Conservation (phyloP, 495 filamentous ascomycete genomes). For the Pseudomonodictys pantanalensis region DNA sequence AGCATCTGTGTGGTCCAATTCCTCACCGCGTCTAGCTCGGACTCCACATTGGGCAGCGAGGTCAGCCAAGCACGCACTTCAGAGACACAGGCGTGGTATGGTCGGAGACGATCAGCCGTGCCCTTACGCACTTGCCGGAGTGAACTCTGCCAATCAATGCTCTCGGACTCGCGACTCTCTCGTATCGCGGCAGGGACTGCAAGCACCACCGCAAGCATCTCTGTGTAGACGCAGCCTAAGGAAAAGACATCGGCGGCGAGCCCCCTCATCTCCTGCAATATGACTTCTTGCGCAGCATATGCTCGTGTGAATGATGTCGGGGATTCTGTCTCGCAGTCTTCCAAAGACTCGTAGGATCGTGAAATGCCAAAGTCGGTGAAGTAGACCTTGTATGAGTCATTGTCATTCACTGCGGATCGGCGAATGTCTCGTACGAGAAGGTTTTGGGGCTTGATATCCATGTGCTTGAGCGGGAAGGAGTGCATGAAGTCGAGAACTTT, state of each 20-base stretch:
- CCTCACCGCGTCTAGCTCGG: not conserved
- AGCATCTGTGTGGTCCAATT: not conserved
- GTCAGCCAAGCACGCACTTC: not conserved
- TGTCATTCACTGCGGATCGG: not conserved
- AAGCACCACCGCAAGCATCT: not conserved
- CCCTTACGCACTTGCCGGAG: not conserved
- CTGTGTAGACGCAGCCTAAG: not conserved
- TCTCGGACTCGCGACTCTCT: not conserved
- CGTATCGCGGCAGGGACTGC: not conserved
- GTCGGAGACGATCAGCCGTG: not conserved
- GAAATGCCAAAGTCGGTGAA: constrained; percentile 1
- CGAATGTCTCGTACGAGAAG: constrained; percentile 1
- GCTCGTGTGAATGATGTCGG: not conserved
- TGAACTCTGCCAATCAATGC: not conserved
- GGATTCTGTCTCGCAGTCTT: not conserved
- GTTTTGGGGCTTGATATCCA: constrained; percentile 4
- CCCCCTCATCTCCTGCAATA: not conserved
- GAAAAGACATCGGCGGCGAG: not conserved
- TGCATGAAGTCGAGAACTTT: not conserved
- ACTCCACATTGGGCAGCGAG: not conserved
- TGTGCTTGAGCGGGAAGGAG: not conserved
- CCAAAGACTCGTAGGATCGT: not conserved
- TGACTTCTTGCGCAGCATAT: not conserved
- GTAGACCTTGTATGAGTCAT: not conserved
- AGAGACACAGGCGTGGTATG: not conserved